phyloP scores from a whole-genome alignment of 192 early-diverging fungal genomes.

The Coemansia pectinata region DNA sequence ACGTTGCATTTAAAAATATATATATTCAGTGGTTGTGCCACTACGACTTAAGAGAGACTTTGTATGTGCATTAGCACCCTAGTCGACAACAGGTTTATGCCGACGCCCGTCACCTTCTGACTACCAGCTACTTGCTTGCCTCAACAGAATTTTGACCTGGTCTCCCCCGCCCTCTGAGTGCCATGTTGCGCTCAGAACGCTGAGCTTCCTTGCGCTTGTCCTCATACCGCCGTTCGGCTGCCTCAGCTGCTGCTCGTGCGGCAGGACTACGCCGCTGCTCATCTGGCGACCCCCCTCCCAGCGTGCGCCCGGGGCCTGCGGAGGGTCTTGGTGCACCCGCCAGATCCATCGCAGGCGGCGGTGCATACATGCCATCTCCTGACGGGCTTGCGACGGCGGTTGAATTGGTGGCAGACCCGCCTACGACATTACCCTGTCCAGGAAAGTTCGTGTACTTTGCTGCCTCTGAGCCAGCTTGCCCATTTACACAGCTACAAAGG shows the following conservation, averaged over 20 bases:
- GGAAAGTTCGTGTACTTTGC: background rate
- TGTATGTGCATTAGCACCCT: background rate
- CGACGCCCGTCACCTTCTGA: background rate
- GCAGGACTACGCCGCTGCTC: constrained; percentile 4
- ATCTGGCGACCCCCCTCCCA: background rate
- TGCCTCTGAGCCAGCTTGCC: background rate
- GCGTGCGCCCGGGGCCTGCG: background rate
- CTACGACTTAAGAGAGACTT: too few relatives aligned
- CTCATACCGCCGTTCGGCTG: background rate
- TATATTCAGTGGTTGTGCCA: background rate
- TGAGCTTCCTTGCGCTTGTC: background rate
- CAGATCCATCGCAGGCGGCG: constrained; percentile 1
- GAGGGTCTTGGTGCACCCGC: background rate
- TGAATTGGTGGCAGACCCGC: background rate
- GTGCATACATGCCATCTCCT: background rate
- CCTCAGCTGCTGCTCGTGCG: background rate
- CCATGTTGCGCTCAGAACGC: background rate
- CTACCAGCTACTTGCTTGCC: background rate
- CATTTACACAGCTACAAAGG: background rate
- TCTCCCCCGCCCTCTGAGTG: background rate
- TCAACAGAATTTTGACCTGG: background rate
- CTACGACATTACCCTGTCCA: constrained; percentile 5
- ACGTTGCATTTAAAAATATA: constrained; percentile 5
- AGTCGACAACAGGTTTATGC: too few relatives aligned
- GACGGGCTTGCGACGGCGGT: background rate